phyloP scores from a whole-genome alignment of 768 basidiomycete genomes.

The Phallus indusiatus region DNA sequence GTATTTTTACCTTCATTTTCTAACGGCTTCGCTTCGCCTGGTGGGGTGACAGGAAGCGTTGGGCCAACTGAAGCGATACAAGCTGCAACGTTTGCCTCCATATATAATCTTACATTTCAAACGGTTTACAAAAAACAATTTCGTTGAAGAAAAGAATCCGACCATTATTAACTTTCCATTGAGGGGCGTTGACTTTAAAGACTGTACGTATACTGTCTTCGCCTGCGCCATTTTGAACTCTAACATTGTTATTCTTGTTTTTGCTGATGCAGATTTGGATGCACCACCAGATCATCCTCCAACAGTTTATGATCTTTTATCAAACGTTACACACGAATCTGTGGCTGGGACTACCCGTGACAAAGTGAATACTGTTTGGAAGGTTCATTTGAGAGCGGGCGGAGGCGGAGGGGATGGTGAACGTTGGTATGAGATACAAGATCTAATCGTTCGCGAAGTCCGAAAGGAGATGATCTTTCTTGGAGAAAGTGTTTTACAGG shows the following conservation, averaged over 20 bases:
- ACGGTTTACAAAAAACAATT: conserved; percentile 91
- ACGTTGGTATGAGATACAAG: conserved; percentile 95
- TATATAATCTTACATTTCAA: conserved; percentile 95
- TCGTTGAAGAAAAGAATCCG: conserved; percentile 98
- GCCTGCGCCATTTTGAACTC: conserved; percentile 13
- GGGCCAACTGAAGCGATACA: conserved; percentile 80
- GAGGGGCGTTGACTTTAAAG: conserved; percentile 82
- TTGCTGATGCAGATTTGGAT: conserved; percentile 58
- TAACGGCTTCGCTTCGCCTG: not conserved
- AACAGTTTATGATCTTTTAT: conserved; percentile 86
- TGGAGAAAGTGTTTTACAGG: conserved; percentile 94
- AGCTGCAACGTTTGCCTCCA: conserved; percentile 79
- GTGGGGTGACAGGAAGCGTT: conserved; percentile 55
- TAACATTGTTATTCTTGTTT: conserved; percentile 10
- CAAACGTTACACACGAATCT: conserved; percentile 92
- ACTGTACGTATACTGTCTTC: conserved; percentile 50
- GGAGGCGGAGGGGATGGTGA: conserved; percentile 74
- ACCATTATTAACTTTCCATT: conserved; percentile 98
- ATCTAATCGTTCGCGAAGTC: conserved; percentile 94
- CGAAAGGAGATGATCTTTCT: conserved; percentile 96
- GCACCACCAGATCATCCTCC: conserved; percentile 46
- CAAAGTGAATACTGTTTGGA: conserved; percentile 88
- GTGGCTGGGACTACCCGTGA: conserved; percentile 92
- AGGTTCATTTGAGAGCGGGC: conserved; percentile 73
- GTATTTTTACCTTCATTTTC: not conserved